Conservation (phyloP, 495 filamentous ascomycete genomes). For the Penicillium egyptiacum region DNA sequence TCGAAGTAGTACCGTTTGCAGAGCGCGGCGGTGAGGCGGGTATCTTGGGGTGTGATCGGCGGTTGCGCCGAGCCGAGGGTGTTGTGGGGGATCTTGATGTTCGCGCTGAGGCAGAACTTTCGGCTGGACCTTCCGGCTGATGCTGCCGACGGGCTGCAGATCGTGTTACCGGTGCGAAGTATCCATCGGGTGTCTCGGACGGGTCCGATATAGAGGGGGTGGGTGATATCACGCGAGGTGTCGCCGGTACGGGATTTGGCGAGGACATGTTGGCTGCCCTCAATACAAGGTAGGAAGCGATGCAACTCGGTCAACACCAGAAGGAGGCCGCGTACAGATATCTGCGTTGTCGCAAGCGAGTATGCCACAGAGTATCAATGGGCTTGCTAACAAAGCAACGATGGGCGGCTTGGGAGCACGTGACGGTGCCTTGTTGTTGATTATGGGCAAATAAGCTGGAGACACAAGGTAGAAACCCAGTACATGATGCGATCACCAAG, state of each 20-base stretch:
- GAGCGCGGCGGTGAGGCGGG: constrained; percentile 37
- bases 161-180: constrained; percentile 63
- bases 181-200: constrained; percentile 49
- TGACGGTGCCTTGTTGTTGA: constrained; percentile 5
- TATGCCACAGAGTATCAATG: constrained; percentile 23
- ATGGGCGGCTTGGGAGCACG: constrained; percentile 21
- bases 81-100: constrained; percentile 26
- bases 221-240: constrained; percentile 70
- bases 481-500: constrained; percentile 12
- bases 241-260: constrained; percentile 54
- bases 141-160: constrained; percentile 58
- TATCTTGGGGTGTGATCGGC: constrained; percentile 45
- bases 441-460: not conserved
- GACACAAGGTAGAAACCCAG: not conserved
- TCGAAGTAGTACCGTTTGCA: constrained; percentile 47
- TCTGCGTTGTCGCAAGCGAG: constrained; percentile 26
- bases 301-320: constrained; percentile 49
- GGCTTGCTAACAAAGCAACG: constrained; percentile 29
- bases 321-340: constrained; percentile 43
- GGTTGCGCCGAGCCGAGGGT: constrained; percentile 34
- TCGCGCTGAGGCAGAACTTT: constrained; percentile 22
- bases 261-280: constrained; percentile 46
- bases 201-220: constrained; percentile 63
- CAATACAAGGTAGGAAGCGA: constrained; percentile 50
- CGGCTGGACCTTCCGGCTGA: constrained; percentile 44